phyloP scores from a whole-genome alignment of 768 basidiomycete species.

The Lactifluus volemus region DNA sequence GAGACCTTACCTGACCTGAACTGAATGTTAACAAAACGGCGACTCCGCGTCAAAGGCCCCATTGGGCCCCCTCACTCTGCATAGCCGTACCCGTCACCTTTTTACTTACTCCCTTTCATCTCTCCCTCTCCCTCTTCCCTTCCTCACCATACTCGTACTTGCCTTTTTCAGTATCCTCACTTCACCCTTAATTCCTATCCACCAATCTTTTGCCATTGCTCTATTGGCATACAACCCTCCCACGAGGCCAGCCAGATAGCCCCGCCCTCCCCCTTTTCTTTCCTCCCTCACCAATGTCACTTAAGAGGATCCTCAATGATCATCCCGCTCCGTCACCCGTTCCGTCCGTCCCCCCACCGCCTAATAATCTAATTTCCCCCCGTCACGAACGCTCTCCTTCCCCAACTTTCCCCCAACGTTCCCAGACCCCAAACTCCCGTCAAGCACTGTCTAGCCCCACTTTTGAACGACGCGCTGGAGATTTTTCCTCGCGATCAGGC shows the following conservation, averaged over 20 bases:
- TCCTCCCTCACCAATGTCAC: slow-evolving; percentile 18
- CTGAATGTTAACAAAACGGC: slow-evolving; percentile 14
- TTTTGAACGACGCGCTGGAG: slow-evolving; percentile 27
- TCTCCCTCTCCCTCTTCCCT: not conserved
- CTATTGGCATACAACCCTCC: slow-evolving; percentile 4
- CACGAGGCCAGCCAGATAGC: slow-evolving; percentile 7
- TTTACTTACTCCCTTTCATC: not conserved
- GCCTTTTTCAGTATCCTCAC: not conserved
- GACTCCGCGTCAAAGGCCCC: slow-evolving; percentile 16
- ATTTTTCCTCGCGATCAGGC: slow-evolving; percentile 31
- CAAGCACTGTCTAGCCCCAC: slow-evolving; percentile 22
- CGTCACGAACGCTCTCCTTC: slow-evolving; percentile 11
- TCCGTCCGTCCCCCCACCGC: slow-evolving; percentile 26
- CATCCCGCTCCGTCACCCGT: slow-evolving; percentile 35
- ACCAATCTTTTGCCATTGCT: not conserved
- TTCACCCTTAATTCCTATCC: not conserved
- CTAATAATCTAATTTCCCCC: slow-evolving; percentile 23
- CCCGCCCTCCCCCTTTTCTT: slow-evolving; percentile 1
- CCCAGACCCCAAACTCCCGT: slow-evolving; percentile 17
- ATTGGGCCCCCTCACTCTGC: slow-evolving; percentile 7
- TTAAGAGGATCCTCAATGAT: slow-evolving; percentile 31
- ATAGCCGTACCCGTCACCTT: not conserved
- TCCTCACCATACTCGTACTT: not conserved
- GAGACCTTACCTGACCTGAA: slow-evolving; percentile 9
- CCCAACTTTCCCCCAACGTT: slow-evolving; percentile 14